Percentiles rank a stretch among this genome's conserved stretches.
phyloP scores from a whole-genome alignment of 208 protist genomes.

The Leishmania amazonensis region DNA sequence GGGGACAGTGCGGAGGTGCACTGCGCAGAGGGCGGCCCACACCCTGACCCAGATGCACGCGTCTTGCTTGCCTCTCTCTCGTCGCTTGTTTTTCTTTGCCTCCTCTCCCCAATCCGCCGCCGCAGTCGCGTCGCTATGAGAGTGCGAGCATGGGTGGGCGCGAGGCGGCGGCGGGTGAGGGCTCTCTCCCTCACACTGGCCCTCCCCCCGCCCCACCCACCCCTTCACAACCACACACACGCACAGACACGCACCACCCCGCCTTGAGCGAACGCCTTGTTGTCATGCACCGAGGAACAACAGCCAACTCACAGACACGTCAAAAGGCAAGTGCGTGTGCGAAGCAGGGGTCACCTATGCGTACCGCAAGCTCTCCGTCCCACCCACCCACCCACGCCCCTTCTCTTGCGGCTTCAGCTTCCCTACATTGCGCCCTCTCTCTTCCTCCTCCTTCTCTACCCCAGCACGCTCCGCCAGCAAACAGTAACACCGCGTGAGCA shows the following conservation, averaged over 20 bases:
- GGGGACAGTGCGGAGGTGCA: not conserved
- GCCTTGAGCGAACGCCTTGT: not conserved
- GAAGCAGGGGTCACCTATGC: not conserved
- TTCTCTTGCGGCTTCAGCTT: not conserved
- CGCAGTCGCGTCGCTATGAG: no score
- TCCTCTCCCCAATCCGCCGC: not conserved
- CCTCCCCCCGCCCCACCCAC: not conserved
- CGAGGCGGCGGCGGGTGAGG: not conserved
- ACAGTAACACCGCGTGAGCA: not conserved
- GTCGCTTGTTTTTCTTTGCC: not conserved
- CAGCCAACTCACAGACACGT: not conserved
- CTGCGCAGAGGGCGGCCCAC: not conserved
- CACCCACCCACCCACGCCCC: not conserved
- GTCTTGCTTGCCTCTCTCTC: not conserved
- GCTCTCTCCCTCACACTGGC: not conserved
- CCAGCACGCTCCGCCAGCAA: not conserved
- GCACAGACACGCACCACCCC: not conserved
- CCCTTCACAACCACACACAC: no score
- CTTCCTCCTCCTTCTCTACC: not conserved
- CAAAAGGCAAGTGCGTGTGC: not conserved
- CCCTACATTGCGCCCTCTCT: no score
- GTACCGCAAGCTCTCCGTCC: not conserved
- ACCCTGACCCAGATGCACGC: not conserved
- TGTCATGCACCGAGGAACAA: not conserved
- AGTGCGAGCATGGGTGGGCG: not conserved